A percentile compares a stretch with the other conserved stretches of the same genome.
These are phyloP conservation scores for Xylariaceae sp. DNA, from an alignment of 2,329 filamentous ascomycete genomes.

Conservation along the genomic window DNA sequence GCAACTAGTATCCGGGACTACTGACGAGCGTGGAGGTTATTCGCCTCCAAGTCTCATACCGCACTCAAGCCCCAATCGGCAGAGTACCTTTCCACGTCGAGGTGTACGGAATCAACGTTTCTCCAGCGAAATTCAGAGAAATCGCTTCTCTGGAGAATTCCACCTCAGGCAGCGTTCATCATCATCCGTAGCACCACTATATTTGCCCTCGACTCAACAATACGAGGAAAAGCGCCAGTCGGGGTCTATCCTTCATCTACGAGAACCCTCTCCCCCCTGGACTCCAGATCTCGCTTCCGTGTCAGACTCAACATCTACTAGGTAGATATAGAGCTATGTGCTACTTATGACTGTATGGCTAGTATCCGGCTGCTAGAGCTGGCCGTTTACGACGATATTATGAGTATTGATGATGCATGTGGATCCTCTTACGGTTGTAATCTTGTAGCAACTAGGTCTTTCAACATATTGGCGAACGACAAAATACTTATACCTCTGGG, in stretches of 20 bases:
- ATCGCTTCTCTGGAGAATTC: slow-evolving; percentile 23
- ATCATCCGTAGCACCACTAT: slow-evolving; percentile 25
- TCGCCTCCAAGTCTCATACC: slow-evolving; percentile 15
- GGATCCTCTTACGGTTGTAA: no score
- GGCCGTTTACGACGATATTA: not conserved
- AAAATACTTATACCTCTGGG: no score
- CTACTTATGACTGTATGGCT: not conserved
- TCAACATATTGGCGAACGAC: no score
- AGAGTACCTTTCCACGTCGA: slow-evolving; percentile 19
- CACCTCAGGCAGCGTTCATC: slow-evolving; percentile 27
- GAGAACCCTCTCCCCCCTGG: slow-evolving; percentile 28
- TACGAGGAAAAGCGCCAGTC: slow-evolving; percentile 2
- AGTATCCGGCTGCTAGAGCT: not conserved
- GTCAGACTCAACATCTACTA: slow-evolving; percentile 15
- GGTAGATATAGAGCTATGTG: not conserved
- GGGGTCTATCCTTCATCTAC: slow-evolving; percentile 2
- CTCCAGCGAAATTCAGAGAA: slow-evolving; percentile 23
- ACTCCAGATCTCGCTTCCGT: slow-evolving; percentile 25
- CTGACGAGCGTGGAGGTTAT: not conserved
- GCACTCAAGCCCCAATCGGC: slow-evolving; percentile 21
- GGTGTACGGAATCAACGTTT: slow-evolving; percentile 22
- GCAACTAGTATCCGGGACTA: not conserved
- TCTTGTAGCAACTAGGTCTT: no score
- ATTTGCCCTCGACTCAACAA: slow-evolving; percentile 19
- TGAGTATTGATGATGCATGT: not conserved